Conservation (phyloP, 495 filamentous ascomycete species). For the Penicillium samsonianum region DNA sequence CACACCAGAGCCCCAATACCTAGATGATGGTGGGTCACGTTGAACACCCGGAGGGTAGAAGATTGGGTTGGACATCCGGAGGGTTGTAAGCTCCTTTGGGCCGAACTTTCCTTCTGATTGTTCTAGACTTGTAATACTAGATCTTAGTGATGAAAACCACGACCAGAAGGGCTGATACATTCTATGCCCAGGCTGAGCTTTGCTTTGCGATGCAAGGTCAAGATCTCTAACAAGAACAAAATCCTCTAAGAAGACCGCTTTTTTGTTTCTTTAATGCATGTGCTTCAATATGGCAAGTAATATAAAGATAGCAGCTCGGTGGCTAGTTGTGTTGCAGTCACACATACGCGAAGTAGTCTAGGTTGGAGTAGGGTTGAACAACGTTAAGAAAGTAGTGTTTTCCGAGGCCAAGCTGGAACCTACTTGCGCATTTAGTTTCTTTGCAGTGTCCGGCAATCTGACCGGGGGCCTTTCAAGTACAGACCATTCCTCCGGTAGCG, state of each 20-base stretch:
- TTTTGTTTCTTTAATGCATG: not conserved
- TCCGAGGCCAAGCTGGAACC: not conserved
- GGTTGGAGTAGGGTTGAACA: constrained; percentile 4
- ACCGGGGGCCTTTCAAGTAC: not conserved
- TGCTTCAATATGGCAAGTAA: not conserved
- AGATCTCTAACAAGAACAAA: not conserved
- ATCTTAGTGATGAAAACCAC: not conserved
- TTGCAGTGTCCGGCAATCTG: not conserved
- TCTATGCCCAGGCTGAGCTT: not conserved
- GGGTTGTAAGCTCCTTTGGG: not conserved
- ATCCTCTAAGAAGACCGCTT: not conserved
- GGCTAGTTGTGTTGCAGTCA: not conserved
- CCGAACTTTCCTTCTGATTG: not conserved
- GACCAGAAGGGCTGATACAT: not conserved
- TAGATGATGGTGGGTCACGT: not conserved
- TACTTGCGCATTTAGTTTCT: not conserved
- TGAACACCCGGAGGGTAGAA: not conserved
- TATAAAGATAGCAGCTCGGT: not conserved
- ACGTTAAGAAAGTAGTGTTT: not conserved
- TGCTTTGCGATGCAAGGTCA: not conserved
- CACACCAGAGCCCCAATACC: not conserved
- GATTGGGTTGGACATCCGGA: not conserved
- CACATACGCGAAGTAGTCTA: not conserved
- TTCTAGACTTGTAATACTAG: not conserved
- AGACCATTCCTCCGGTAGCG: not conserved